Evolutionary conservation across 2,329 filamentous ascomycete genomes (phyloP), one percentile per base, ranked within the genome.

Genomic region (Cladosporium phlei): DNA sequence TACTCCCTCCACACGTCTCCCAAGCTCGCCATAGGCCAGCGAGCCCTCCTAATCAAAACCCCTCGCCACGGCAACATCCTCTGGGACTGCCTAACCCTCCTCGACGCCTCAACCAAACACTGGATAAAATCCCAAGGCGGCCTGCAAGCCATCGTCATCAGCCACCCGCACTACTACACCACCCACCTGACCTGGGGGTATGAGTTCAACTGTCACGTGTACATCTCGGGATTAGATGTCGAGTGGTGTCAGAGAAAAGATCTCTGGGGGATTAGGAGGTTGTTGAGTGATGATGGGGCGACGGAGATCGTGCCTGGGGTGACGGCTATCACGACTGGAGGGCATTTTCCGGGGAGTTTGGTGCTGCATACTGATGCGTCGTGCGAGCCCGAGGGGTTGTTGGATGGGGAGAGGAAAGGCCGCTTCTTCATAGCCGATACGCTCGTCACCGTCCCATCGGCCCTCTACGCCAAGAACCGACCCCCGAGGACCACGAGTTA

Each of bases 111-210:
- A 3, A 90, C 86, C 0, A 65, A 86, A 0, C 60, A 67, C 0
- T 70, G 68, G 40, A 79, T 91, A 56, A 71, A 76, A 5, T 61
- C 59, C 0, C 70, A 81, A 5, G 86, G 86, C 33, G 85, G 85
- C 0, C 59, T 94, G 10, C 69, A 70, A 25, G 86, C 83, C 0
- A 89, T 93, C 35, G 80, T 74, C 0, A 66, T 67, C 44, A 57
- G 54, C 81, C 55, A 94, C 66, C 88, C 88, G 43, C 88, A 94
- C 62, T 94, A 86, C 67, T 93, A 87, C 67, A 82, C 81, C 11
- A 85, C 86, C 3, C 83, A 88, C 62, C 65, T 86, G 0, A 78
- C 84, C 54, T 94, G 88, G 87, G 82, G 84, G 0, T 61, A 70
- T 34, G 73, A 74, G 0, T 91, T 93, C 55, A 55, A 67, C 4